Percentiles rank a stretch among this genome's conserved stretches.
These are phyloP conservation scores for Tetrastigma voinierianum DNA, from an alignment of 164 flowering plant species.

Conservation along the genomic window DNA sequence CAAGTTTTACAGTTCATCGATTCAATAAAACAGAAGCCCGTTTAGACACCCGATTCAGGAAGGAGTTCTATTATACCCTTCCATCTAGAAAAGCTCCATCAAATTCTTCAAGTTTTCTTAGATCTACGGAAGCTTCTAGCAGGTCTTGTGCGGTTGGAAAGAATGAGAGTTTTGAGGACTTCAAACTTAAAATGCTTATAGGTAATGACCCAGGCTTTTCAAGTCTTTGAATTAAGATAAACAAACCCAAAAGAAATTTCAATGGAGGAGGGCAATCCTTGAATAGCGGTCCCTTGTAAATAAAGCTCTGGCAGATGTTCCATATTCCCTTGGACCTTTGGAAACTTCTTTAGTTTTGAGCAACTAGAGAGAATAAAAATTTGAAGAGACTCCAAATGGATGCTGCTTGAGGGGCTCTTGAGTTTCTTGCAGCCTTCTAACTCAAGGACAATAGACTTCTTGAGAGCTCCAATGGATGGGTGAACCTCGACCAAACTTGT, in stretches of 20 bases:
- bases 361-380: conserved; percentile 13
- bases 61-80: too few relatives aligned
- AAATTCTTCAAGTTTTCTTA: too few relatives aligned
- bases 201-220: too few relatives aligned
- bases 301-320: background rate
- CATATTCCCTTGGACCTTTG: conserved; percentile 8
- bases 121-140: too few relatives aligned
- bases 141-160: too few relatives aligned
- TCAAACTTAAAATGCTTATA: too few relatives aligned
- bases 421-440: conserved; percentile 17
- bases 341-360: conserved; percentile 12
- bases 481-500: conserved; percentile 15
- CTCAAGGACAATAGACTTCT: conserved; percentile 8
- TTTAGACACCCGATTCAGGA: too few relatives aligned
- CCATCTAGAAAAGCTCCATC: too few relatives aligned
- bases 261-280: conserved; percentile 4
- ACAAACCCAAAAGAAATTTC: background rate
- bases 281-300: conserved; percentile 11
- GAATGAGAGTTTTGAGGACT: too few relatives aligned
- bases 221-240: too few relatives aligned
- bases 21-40: too few relatives aligned
- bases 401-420: conserved; percentile 1
- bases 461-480: conserved; percentile 16
- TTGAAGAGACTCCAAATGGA: conserved; percentile 8
- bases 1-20: too few relatives aligned